Evolutionary conservation across 2,329 filamentous ascomycete species (phyloP).

Genomic region (Cladosporium phlei): DNA sequence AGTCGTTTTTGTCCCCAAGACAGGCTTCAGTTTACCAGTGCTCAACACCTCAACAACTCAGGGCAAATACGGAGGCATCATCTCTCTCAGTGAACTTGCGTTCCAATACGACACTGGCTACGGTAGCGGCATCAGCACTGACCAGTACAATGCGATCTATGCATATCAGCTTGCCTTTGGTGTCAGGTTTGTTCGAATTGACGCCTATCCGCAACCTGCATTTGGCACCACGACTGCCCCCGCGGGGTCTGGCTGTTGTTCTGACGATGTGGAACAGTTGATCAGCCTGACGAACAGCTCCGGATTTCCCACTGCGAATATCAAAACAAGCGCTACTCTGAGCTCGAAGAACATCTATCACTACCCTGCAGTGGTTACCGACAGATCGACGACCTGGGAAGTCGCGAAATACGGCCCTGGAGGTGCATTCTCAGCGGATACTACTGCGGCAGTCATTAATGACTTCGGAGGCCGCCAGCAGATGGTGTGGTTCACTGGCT

Average conservation of each 20-base stretch:
- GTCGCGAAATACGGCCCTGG: constrained; percentile 49
- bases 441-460: constrained; percentile 57
- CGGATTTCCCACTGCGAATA: constrained; percentile 51
- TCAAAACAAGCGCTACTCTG: constrained; percentile 48
- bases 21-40: constrained; percentile 47
- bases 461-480: constrained; percentile 54
- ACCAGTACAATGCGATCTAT: constrained; percentile 54
- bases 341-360: constrained; percentile 52
- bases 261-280: constrained; percentile 46
- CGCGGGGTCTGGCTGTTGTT: constrained; percentile 45
- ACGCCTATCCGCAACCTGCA: constrained; percentile 51
- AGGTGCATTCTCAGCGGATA: constrained; percentile 35
- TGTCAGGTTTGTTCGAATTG: constrained; percentile 57
- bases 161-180: constrained; percentile 55
- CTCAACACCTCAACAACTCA: constrained; percentile 45
- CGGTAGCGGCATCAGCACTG: constrained; percentile 51
- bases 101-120: constrained; percentile 45
- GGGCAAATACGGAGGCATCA: constrained; percentile 59
- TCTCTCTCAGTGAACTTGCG: constrained; percentile 51
- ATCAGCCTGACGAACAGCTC: constrained; percentile 52
- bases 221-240: constrained; percentile 40
- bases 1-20: constrained; percentile 50
- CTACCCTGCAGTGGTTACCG: constrained; percentile 55
- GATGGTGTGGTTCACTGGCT: constrained; percentile 59
- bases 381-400: constrained; percentile 49